Percentiles rank a stretch among this genome's conserved stretches.
Evolutionary conservation across 1,139 yeast species (phyloP).

Genomic region (Yamadazyma triangularis): DNA sequence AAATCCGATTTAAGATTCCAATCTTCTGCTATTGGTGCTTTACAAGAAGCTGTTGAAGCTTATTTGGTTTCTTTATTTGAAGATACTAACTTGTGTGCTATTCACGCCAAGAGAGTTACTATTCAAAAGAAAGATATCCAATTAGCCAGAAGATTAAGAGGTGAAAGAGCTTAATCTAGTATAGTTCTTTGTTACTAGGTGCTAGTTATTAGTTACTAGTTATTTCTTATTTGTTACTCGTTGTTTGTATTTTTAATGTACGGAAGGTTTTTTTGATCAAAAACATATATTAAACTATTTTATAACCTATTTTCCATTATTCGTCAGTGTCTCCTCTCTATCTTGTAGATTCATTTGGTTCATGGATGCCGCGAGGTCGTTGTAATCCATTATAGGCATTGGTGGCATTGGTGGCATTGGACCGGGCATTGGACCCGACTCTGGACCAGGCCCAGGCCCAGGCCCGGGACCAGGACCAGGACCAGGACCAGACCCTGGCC

Average conservation of each 20-base stretch:
- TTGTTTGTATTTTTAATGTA: slow-evolving; percentile 1
- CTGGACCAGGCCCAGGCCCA: no score
- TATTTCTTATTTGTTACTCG: slow-evolving; percentile 1
- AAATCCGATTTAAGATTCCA: slow-evolving; percentile 50
- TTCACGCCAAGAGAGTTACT: slow-evolving; percentile 52
- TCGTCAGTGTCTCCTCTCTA: background rate
- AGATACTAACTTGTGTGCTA: slow-evolving; percentile 52
- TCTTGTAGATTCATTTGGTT: slow-evolving; percentile 1
- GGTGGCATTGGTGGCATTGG: no score
- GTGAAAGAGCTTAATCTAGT: slow-evolving; percentile 39
- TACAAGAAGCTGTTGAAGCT: slow-evolving; percentile 52
- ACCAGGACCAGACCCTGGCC: slow-evolving; percentile 5
- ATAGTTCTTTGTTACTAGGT: background rate
- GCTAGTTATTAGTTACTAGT: slow-evolving; percentile 1
- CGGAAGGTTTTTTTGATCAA: slow-evolving; percentile 1
- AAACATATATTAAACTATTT: background rate
- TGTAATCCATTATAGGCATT: background rate
- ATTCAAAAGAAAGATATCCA: slow-evolving; percentile 52
- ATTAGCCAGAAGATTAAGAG: slow-evolving; percentile 52
- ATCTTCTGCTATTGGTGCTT: slow-evolving; percentile 49
- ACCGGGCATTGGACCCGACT: no score
- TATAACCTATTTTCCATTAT: background rate
- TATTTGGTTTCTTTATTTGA: slow-evolving; percentile 48
- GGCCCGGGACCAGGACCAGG: no score
- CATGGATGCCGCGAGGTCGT: slow-evolving; percentile 1